phyloP scores from a whole-genome alignment of 108 stramenopile genomes.

The Cyclotella kingstonii region DNA sequence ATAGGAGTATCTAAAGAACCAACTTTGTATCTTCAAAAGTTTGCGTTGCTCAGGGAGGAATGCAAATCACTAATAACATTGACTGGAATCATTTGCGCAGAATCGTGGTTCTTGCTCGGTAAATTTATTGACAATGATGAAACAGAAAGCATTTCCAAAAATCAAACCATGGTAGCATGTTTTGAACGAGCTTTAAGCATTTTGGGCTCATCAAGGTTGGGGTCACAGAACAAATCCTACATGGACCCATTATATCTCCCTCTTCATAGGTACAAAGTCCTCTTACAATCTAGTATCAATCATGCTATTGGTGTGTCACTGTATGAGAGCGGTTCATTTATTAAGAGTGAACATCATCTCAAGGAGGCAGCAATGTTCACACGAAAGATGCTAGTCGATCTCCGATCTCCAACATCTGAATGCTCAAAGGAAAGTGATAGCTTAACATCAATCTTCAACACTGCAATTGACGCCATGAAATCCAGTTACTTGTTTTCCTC shows the following conservation, averaged over 20 bases:
- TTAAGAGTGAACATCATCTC: conserved; percentile 17
- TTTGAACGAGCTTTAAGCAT: conserved; percentile 34
- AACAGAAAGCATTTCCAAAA: conserved; percentile 5
- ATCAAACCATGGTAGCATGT: conserved; percentile 18
- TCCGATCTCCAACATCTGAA: conserved; percentile 1
- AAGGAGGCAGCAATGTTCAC: conserved; percentile 15
- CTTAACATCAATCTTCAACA: conserved; percentile 1
- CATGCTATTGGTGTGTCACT: conserved; percentile 32
- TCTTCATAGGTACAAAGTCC: conserved; percentile 18
- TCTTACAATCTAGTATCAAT: conserved; percentile 30
- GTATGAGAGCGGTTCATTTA: conserved; percentile 28
- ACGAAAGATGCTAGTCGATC: conserved; percentile 27
- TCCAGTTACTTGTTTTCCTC: conserved; percentile 5
- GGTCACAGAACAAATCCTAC: background rate
- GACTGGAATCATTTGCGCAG: conserved; percentile 29
- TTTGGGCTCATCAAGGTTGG: conserved; percentile 18
- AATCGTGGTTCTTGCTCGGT: conserved; percentile 35
- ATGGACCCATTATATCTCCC: conserved; percentile 13
- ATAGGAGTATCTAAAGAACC: conserved; percentile 13
- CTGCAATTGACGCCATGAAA: background rate
- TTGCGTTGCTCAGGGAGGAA: conserved; percentile 20
- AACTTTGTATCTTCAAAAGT: conserved; percentile 9
- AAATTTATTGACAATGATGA: conserved; percentile 11
- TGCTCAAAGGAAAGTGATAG: background rate
- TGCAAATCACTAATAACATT: conserved; percentile 23